phyloP scores from a whole-genome alignment of 768 basidiomycete genomes.

The Rhizopogon rudus region DNA sequence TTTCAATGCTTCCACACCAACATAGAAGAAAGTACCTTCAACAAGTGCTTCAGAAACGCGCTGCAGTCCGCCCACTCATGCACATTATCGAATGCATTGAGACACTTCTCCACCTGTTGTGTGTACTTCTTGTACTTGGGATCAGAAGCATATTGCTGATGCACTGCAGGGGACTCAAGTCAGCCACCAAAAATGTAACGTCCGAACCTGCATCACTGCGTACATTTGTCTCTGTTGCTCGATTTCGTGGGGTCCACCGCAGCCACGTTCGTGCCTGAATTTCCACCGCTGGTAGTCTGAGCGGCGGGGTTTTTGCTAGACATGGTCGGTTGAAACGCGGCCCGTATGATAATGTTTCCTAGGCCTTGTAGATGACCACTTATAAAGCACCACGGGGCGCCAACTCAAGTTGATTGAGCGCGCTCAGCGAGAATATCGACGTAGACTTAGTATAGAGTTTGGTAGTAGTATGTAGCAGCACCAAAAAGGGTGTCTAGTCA shows the following conservation, averaged over 20 bases:
- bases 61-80: slow-evolving; percentile 99
- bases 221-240: not conserved
- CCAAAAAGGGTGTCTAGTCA: not conserved
- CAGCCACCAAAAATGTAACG: not conserved
- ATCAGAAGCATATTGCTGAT: slow-evolving; percentile 65
- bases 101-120: slow-evolving; percentile 86
- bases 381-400: not conserved
- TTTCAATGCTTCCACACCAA: not conserved
- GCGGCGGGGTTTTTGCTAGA: not conserved
- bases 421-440: not conserved
- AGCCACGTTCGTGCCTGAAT: not conserved
- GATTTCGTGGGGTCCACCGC: not conserved
- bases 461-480: no score
- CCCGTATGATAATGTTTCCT: not conserved
- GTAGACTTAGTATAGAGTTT: not conserved
- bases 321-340: not conserved
- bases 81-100: slow-evolving; percentile 91
- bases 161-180: slow-evolving; percentile 36
- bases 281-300: not conserved
- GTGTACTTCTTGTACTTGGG: slow-evolving; percentile 94
- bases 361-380: not conserved
- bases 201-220: not conserved
- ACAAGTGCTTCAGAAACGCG: slow-evolving; percentile 88
- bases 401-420: not conserved
- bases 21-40: slow-evolving; percentile 55